These are phyloP conservation scores for Cryptococcus wingfieldii DNA, from an alignment of 1,284 basidiomycete species.

Conservation along the genomic window DNA sequence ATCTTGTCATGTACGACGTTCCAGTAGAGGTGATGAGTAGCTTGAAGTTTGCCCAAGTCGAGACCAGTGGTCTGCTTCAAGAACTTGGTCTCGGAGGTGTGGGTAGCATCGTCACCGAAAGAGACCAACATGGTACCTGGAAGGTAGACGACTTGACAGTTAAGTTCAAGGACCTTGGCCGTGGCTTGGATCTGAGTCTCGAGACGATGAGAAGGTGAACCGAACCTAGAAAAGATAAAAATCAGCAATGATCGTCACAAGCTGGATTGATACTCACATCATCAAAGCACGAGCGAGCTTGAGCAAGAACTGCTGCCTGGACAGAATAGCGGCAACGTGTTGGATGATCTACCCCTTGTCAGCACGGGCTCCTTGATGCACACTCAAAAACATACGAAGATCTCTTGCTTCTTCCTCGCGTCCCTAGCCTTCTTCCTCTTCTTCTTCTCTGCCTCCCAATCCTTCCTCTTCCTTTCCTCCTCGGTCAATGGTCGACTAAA, in stretches of 20 bases:
- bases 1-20: constrained; percentile 82
- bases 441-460: constrained; percentile 55
- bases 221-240: constrained; percentile 54
- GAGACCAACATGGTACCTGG: constrained; percentile 77
- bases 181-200: constrained; percentile 83
- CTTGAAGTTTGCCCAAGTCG: constrained; percentile 71
- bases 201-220: constrained; percentile 81
- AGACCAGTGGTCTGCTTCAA: constrained; percentile 70
- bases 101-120: constrained; percentile 76
- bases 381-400: constrained; percentile 58
- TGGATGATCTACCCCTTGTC: constrained; percentile 64
- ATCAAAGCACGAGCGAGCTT: constrained; percentile 85
- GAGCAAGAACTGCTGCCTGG: constrained; percentile 82
- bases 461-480: constrained; percentile 50
- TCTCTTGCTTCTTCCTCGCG: constrained; percentile 70
- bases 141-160: constrained; percentile 78
- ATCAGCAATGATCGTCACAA: background rate
- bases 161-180: constrained; percentile 76
- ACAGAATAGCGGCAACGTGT: constrained; percentile 80
- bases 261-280: constrained; percentile 56
- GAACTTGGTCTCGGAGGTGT: constrained; percentile 81
- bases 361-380: background rate
- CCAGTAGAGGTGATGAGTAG: constrained; percentile 76
- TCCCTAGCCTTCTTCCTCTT: constrained; percentile 51
- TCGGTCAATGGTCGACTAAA: constrained; percentile 43